Base-by-base conservation (phyloP, 257 asterid species). In the Cinchona pubescens region DNA sequence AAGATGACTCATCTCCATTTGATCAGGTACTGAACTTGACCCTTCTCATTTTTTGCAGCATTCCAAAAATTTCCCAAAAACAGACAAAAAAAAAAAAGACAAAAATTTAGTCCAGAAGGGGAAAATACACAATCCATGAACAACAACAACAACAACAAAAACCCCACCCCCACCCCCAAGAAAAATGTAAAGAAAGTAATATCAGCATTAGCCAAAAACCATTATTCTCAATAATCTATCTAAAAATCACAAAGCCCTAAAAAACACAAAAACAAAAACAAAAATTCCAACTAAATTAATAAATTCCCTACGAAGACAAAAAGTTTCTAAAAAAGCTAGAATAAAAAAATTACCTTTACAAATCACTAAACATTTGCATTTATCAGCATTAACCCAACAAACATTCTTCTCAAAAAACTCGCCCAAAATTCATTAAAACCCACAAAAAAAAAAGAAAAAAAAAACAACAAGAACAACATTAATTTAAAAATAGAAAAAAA, bases 1-100 rank as follows among this genome's bases (percentile, higher is more conserved):
- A 16, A 59, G 40, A 60, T 25, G 19, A 79, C 83, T 25, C 65
- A 79, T n/a, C n/a, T n/a, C 83, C 86, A 83, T 79, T 83, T 83
- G 32, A 83, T 76, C 3, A 76, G 79, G 70, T 83, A 94, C 88
- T 94, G 96, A 72, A 84, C 89, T 88, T 88, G 85, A 35, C 98
- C 97, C 97, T 92, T 79, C 62, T 72, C 19, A 79, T 76, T 82
- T 83, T 83, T 83, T 72, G 79, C 87, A 75, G 87, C 88, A 84
- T 78, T 79, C 79, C 78, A 42, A 70, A 73, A 56, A 77, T 79
- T 64, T 82, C 72, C n/a, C 81, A 82, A 37, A 56, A 75, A 61
- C 81, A 56, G 37, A 48, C 78, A 58, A 64, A 67, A 67, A 76
- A 15, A 73, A n/a, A n/a, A n/a, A n/a, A n/a, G n/a, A n/a, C n/a